Base-by-base conservation (phyloP, 257 asterid species). In the Salvia rosmarinus region DNA sequence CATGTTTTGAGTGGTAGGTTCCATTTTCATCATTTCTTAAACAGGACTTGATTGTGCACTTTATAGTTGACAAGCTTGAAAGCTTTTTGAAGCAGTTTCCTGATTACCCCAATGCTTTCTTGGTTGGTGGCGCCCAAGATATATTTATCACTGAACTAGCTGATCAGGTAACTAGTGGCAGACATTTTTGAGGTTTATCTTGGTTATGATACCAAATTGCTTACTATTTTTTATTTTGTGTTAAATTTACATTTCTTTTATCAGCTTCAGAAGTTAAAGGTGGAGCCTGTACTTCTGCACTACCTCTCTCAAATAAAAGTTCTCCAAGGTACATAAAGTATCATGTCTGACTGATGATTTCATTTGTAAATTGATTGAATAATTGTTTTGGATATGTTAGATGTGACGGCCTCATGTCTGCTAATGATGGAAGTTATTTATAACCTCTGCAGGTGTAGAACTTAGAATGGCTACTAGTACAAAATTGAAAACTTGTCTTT, bases 281-380 rank as follows among this genome's bases (percentile, higher is more conserved):
- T 95, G 81, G 99, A 95, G 82, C 99, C 97, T 9, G 99, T 87
- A 59, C 90, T 95, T 70, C 87, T 95, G 72, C 96, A 95, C 81
- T 95, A 95, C 86, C 96, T 91, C 63, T 81, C 96, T 65, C 95
- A 89, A 71, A 79, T 88, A 59, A 88, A 81, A 77, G 79, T 75
- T 74, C 96, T 91, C 49, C 93, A 72, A 79, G 99, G 98, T 91
- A 75, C 85, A 84, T 82, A 80, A 80, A 55, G 58, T 30, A 37
- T 58, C 63, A 63, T 73, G 20, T 16, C 1, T 76, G 14, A 64
- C 37, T 42, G 61, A 54, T 63, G 19, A 47, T 52, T 50, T 64
- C 57, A 49, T 14, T 57, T 11, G 23, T 67, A 52, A 20, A 66
- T 13, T 34, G 49, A 40, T 59, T 55, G 61, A 19, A 20, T 62